Base-by-base conservation (phyloP, 306 rosid genomes). In the Cicer yamashitae region DNA sequence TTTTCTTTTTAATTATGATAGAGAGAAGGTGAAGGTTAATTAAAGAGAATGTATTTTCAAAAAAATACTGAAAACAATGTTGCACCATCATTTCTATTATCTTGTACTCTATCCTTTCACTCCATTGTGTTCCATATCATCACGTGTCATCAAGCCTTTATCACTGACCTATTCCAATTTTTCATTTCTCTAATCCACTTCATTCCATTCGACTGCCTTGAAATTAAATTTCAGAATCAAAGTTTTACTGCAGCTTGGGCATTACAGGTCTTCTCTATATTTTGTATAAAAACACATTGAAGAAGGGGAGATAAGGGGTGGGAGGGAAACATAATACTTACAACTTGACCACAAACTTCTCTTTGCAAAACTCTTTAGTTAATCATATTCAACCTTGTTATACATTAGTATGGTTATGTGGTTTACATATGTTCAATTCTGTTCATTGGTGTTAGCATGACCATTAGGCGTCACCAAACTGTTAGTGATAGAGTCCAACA, bases 401-500 rank as follows among this genome's bases (percentile, higher is more conserved):
- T 47, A 38, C 51, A 82, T 53, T 70, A 48, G 46, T 20, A 68
- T 7, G 51, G 8, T 62, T 63, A 59, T 60, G 47, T 22, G 44
- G 47, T 73, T 74, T 70, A 78, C 70, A 84, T 52, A 65, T 68
- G 79, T 70, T 78, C 70, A 48, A 65, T 76, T 78, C 18, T 51
- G 58, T n/a, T 77, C 56, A 69, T 43, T 56, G 64, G 69, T 5
- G 78, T 67, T 73, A 62, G 77, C 70, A 77, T 77, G 67, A 60
- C 66, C 8, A 25, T 53, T 47, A 67, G 78, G 57, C 40, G 56
- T 81, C 54, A 69, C 76, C 40, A 13, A 74, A 78, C 52, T 74
- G 83, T 52, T 48, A 50, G 71, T 50, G 65, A 64, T 37, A 38
- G 40, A 66, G 65, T 74, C 79, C 75, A 63, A 63, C 65, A 64